Evolutionary conservation across 371 early-diverging fungal genomes (phyloP), one percentile per base, ranked within the genome.

Genomic region (Thermomucor indicae-seudaticae): DNA sequence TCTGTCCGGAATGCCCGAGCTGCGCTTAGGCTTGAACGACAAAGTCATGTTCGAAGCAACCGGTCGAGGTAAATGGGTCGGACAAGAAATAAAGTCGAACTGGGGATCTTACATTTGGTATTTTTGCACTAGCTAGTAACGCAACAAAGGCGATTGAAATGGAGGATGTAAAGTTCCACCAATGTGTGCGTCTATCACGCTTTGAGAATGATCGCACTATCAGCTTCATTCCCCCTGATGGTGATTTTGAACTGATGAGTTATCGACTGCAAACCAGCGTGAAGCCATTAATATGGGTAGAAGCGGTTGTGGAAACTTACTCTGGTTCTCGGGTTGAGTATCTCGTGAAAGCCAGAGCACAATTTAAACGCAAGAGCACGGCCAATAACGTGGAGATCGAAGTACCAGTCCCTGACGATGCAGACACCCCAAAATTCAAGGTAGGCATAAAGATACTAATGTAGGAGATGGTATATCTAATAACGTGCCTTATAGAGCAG

Each of bases 101-200:
- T 20, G 23, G 25, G 31, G 11, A 27, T 37, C 37, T 32, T 32
- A 7, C 3, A 37, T 37, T 10, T 5, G n/a, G n/a, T n/a, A n/a
- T n/a, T 31, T 27, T 10, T 48, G 12, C 23, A 22, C 27, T 51
- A 69, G 69, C 58, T 11, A 58, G 84, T 19, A 78, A 86, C 4
- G 89, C 90, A 61, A 89, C 95, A 48, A 97, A 96, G 65, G 91
- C 97, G 3, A 90, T 98, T 28, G 99, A 98, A 58, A 94, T 98
- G 94, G 99, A 98, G 71, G 99, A 98, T 67, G 93, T 96, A 60
- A 95, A 96, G 59, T 98, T 98, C 78, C 99, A 98, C 71, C 98
- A 98, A 65, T 98, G 98, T 67, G 98, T 98, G 28, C 86, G 96
- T 8, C 73, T 98, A 51, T 91, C 92, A 28, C 83, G 91, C 57